A percentile compares a stretch with the other conserved stretches of the same genome.
These are phyloP conservation scores for Corylus heterophylla DNA, from an alignment of 306 rosid genomes.

Conservation along the genomic window DNA sequence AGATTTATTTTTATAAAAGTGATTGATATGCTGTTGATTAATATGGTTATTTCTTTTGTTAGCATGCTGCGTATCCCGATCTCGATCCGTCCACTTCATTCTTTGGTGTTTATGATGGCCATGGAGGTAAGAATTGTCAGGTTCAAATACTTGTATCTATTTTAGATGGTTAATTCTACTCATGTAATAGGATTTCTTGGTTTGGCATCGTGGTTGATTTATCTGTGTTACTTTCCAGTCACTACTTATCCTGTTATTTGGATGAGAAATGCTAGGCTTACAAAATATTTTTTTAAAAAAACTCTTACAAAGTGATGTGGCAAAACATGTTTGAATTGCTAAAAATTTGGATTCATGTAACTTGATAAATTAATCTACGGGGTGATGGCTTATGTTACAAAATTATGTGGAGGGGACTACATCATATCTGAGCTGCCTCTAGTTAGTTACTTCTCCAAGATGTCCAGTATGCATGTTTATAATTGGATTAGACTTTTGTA, in stretches of 20 bases:
- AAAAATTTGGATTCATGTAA: background rate
- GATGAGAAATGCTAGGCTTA: background rate
- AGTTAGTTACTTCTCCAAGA: background rate
- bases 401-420: background rate
- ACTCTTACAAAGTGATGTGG: no score
- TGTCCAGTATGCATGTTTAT: background rate
- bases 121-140: slow-evolving; percentile 78
- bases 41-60: slow-evolving; percentile 28
- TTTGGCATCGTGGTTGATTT: background rate
- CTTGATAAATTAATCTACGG: background rate
- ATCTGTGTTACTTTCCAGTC: background rate
- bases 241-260: background rate
- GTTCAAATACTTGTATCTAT: slow-evolving; percentile 21
- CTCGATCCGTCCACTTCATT: slow-evolving; percentile 85
- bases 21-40: slow-evolving; percentile 24
- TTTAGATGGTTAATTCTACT: slow-evolving; percentile 19
- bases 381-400: background rate
- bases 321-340: no score
- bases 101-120: slow-evolving; percentile 98
- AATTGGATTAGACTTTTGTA: background rate
- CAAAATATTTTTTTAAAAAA: no score
- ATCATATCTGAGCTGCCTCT: background rate
- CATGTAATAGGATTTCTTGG: slow-evolving; percentile 9
- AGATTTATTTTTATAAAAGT: slow-evolving; percentile 7
- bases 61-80: slow-evolving; percentile 96